phyloP scores from a whole-genome alignment of 441 rosid genomes.

The Aquilaria agallochum region DNA sequence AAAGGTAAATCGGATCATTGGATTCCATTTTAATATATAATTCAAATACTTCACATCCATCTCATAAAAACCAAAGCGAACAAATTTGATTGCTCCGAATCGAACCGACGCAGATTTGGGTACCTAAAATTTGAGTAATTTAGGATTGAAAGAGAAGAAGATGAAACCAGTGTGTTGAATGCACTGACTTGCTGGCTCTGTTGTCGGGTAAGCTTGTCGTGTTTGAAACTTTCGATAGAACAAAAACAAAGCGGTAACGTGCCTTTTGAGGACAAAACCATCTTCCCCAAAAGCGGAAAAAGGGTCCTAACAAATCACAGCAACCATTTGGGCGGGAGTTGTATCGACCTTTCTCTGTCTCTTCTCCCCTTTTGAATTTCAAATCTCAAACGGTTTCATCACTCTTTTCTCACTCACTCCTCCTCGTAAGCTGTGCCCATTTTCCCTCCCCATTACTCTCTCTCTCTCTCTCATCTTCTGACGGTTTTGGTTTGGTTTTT shows the following conservation, averaged over 20 bases:
- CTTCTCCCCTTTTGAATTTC: slow-evolving; percentile 13
- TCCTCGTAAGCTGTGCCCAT: background rate
- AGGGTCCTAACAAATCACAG: background rate
- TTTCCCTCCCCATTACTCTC: background rate
- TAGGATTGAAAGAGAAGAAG: no score
- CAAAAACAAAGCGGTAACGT: slow-evolving; percentile 9
- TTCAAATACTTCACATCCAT: no score
- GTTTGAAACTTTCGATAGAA: slow-evolving; percentile 5
- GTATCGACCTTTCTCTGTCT: background rate
- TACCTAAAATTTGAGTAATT: no score
- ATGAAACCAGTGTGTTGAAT: background rate
- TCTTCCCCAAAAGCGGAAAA: background rate
- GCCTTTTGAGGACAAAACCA: slow-evolving; percentile 4
- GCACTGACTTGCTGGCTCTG: slow-evolving; percentile 6
- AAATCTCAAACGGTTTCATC: background rate
- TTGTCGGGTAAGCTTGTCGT: slow-evolving; percentile 11
- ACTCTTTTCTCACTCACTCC: background rate
- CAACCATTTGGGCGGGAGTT: slow-evolving; percentile 3
- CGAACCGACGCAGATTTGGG: no score
- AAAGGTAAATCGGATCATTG: no score
- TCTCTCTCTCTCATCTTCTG: background rate
- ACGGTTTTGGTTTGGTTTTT: no score
- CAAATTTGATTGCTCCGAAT: no score
- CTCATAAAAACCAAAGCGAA: no score
- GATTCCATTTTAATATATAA: no score